Percentiles rank a stretch among this genome's conserved stretches.
phyloP scores from a whole-genome alignment of 2,329 filamentous ascomycete species.

The Metarhizium anisopliae region DNA sequence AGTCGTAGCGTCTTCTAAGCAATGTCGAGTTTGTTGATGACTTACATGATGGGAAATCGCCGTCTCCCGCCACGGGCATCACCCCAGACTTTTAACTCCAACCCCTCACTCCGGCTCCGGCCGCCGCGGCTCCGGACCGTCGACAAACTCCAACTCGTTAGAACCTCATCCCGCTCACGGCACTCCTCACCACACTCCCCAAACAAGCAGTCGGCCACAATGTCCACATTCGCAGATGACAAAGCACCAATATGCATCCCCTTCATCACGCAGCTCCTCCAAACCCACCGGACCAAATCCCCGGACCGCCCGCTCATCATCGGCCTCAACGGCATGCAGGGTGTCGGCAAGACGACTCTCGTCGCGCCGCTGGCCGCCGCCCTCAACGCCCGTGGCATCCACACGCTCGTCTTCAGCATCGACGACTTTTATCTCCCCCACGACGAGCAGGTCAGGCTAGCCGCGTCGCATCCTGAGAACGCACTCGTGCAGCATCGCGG shows the following conservation, averaged over 20 bases:
- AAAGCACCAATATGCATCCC: constrained; percentile 70
- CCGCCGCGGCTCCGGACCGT: neutral
- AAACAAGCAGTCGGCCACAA: neutral
- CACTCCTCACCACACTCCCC: neutral
- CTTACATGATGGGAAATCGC: too few relatives aligned
- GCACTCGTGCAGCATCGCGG: constrained; percentile 72
- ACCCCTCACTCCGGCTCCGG: neutral
- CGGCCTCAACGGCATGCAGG: constrained; percentile 85
- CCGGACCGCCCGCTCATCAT: constrained; percentile 61
- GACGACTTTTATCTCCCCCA: constrained; percentile 85
- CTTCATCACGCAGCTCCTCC: constrained; percentile 59
- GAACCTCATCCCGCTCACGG: neutral
- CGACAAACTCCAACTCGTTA: neutral
- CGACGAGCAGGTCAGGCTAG: constrained; percentile 55
- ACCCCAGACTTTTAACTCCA: neutral
- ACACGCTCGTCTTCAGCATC: constrained; percentile 69
- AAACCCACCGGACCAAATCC: constrained; percentile 32
- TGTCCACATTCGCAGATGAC: constrained; percentile 55
- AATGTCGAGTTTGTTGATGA: too few relatives aligned
- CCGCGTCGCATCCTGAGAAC: constrained; percentile 58
- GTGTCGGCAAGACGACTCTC: constrained; percentile 85
- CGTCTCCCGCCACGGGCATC: neutral
- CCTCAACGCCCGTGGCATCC: constrained; percentile 46
- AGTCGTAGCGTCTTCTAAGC: too few relatives aligned
- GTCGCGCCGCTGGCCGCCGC: constrained; percentile 57